Conservation (phyloP, 345 rosid genomes). For the Geranium brycei region DNA sequence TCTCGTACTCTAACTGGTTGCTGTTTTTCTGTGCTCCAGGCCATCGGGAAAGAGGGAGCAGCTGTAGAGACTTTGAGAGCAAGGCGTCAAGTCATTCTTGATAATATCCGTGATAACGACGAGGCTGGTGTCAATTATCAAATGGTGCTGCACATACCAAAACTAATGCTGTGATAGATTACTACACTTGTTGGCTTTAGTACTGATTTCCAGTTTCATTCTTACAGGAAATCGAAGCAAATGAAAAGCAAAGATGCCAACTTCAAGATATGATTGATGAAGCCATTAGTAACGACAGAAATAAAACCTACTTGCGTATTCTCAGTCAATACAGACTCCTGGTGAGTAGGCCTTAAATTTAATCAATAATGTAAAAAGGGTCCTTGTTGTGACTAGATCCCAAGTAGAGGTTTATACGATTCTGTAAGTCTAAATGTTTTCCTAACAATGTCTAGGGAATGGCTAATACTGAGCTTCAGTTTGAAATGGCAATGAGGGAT, state of each 20-base stretch:
- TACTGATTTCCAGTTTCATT: constrained; percentile 5
- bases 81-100: constrained; percentile 86
- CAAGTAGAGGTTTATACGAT: not conserved
- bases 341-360: constrained; percentile 36
- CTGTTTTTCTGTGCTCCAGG: constrained; percentile 20
- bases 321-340: constrained; percentile 84
- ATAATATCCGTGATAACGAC: constrained; percentile 92
- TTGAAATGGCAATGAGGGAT: constrained; percentile 94
- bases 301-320: constrained; percentile 73
- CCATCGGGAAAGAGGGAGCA: constrained; percentile 45
- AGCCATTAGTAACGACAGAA: constrained; percentile 62
- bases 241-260: constrained; percentile 64
- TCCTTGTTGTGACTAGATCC: not conserved
- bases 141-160: constrained; percentile 34
- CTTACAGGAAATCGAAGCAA: constrained; percentile 70
- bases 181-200: constrained; percentile 1
- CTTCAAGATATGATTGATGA: constrained; percentile 82
- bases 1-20: not conserved
- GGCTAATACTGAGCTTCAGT: constrained; percentile 88
- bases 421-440: not conserved
- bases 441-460: constrained; percentile 41
- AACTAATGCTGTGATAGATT: constrained; percentile 2
- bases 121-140: constrained; percentile 74
- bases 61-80: constrained; percentile 47
- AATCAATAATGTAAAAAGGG: not conserved